A percentile compares a stretch with the other conserved stretches of the same genome.
Evolutionary conservation across 257 asterid genomes (phyloP).

Genomic region (Forsythia viridissima): DNA sequence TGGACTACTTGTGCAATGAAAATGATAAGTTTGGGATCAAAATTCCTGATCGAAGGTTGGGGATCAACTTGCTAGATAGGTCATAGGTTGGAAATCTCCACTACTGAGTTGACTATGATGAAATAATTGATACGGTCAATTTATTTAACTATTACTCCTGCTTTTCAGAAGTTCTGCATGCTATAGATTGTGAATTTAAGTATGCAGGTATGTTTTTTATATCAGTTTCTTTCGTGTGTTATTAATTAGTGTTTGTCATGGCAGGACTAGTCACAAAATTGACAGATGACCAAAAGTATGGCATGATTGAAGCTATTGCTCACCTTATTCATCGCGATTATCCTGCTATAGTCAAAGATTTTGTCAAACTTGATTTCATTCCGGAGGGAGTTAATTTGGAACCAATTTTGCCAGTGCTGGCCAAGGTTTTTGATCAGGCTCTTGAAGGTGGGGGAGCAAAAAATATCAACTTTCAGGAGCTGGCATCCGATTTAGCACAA

Average conservation of each 20-base stretch:
- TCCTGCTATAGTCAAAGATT: conserved; percentile 91
- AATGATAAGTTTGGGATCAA: no score
- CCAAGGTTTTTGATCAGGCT: conserved; percentile 99
- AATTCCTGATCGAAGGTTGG: no score
- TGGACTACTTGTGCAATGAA: neutral
- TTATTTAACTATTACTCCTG: neutral
- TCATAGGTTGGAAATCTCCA: neutral
- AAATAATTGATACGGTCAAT: neutral
- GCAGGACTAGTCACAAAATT: conserved; percentile 94
- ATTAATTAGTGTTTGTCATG: conserved; percentile 27
- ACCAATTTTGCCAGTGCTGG: conserved; percentile 95
- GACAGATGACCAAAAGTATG: conserved; percentile 94
- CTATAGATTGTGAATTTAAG: neutral
- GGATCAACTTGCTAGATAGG: no score
- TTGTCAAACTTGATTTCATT: conserved; percentile 89
- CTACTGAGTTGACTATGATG: neutral
- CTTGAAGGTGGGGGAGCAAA: conserved; percentile 99
- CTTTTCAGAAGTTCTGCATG: neutral
- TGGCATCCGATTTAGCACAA: conserved; percentile 97
- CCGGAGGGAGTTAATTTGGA: conserved; percentile 91
- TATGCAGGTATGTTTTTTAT: neutral
- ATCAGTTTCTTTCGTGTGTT: conserved; percentile 1
- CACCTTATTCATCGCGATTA: conserved; percentile 99
- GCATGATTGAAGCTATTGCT: conserved; percentile 98
- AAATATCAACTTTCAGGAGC: conserved; percentile 91